phyloP scores from a whole-genome alignment of 2,329 filamentous ascomycete species.

The Aspergillus sp. region DNA sequence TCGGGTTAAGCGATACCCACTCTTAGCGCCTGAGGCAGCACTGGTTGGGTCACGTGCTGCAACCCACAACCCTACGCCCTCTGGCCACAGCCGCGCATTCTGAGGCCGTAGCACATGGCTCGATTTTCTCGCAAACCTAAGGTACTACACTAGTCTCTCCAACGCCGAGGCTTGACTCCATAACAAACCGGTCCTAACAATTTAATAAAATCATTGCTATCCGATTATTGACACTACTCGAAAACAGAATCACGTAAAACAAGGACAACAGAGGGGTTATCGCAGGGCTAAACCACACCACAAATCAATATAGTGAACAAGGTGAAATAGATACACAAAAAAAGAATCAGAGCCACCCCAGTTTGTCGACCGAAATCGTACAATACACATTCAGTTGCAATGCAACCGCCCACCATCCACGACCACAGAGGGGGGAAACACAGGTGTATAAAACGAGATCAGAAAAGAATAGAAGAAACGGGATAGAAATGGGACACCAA shows the following conservation, averaged over 20 bases:
- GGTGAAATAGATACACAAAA: conserved; percentile 7
- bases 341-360: conserved; percentile 7
- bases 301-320: neutral
- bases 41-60: neutral
- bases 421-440: conserved; percentile 8
- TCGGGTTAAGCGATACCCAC: conserved; percentile 11
- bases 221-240: neutral
- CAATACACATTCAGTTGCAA: conserved; percentile 21
- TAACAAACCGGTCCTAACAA: too few relatives aligned
- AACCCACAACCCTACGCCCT: neutral
- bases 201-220: neutral
- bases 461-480: conserved; percentile 2
- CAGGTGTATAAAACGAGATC: conserved; percentile 5
- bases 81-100: neutral
- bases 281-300: conserved; percentile 2
- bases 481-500: conserved; percentile 4
- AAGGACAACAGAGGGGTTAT: conserved; percentile 9
- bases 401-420: conserved; percentile 11
- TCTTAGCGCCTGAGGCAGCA: conserved; percentile 12
- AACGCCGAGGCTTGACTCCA: too few relatives aligned
- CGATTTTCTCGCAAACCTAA: neutral
- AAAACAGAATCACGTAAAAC: neutral
- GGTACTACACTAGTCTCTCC: neutral
- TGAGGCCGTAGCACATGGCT: neutral
- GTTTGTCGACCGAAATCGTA: conserved; percentile 14